Conservation (phyloP, 208 protist genomes). For the Leishmania major region DNA sequence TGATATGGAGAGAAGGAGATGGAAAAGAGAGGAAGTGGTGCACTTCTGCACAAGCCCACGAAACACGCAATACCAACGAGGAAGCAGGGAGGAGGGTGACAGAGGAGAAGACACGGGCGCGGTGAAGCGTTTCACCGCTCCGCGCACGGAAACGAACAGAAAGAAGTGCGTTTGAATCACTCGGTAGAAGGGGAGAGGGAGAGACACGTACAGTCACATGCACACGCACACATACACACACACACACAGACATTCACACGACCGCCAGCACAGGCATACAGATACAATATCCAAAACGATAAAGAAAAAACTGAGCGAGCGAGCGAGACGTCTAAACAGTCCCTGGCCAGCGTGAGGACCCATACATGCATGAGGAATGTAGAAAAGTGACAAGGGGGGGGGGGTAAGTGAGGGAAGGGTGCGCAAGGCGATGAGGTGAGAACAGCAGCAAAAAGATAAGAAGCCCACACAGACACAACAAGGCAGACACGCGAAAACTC, state of each 20-base stretch:
- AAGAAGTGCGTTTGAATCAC: background rate
- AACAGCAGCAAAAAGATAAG: background rate
- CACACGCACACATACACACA: background rate
- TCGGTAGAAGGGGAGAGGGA: background rate
- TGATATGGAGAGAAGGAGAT: background rate
- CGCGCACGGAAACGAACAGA: background rate
- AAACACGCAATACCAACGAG: background rate
- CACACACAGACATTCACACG: background rate
- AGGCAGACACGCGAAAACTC: background rate
- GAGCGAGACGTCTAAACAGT: background rate
- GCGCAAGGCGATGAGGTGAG: background rate
- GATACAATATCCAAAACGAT: background rate
- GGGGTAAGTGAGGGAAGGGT: background rate
- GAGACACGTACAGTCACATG: background rate
- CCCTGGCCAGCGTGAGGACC: background rate
- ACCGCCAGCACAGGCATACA: background rate
- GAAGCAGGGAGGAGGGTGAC: background rate
- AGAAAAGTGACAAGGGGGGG: background rate
- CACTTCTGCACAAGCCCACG: background rate
- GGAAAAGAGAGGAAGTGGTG: background rate
- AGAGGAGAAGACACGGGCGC: background rate
- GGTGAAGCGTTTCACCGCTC: background rate
- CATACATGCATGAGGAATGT: background rate
- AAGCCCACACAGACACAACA: background rate
- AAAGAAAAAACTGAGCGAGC: constrained; percentile 17